Base-by-base conservation (phyloP, 2,329 filamentous ascomycete genomes). In the Neopestalotiopsis sp. region DNA sequence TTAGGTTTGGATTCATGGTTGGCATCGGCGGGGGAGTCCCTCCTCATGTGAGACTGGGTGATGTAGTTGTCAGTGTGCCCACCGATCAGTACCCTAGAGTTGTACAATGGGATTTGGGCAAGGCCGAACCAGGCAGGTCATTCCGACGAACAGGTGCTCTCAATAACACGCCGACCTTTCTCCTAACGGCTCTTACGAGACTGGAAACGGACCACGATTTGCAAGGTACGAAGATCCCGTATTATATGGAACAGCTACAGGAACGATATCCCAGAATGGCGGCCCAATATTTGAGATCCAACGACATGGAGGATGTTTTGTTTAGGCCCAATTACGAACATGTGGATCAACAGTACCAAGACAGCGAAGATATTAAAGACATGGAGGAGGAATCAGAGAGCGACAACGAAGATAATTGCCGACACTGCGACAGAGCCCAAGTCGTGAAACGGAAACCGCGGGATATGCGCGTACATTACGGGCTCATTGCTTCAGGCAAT, bases 401-500 rank as follows among this genome's bases (percentile, higher is more conserved):
- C 13, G 71, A 70, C 30, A 59, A 62, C 9, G 56, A 63, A 63
- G 63, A 72, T 1, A 42, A 32, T 42, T 74, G 73, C 58, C 66
- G 28, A 32, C 56, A 68, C 17, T 74, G 71, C n/a, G 73, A 74
- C 20, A 70, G 65, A 40, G 58, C 71, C 12, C 64, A 72, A 49
- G 52, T 68, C 52, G 40, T 74, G 32, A 24, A 67, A 45, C 71
- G 73, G 45, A 68, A 69, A 52, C 63, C 72, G n/a, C 65, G 71
- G 66, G 68, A 68, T 12, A 74, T 73, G 67, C 62, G 38, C 61
- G 69, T 76, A 7, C 72, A 77, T 49, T 76, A 75, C 57, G 75
- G 76, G 4, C 57, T 74, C 2, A 72, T 76, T 40, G 73, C 73
- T 65, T 77, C 75, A n/a, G 73, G 75, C 12, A 72, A 76, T 30